Base-by-base conservation (phyloP, 108 stramenopile genomes). In the Discostella stelligeroides region DNA sequence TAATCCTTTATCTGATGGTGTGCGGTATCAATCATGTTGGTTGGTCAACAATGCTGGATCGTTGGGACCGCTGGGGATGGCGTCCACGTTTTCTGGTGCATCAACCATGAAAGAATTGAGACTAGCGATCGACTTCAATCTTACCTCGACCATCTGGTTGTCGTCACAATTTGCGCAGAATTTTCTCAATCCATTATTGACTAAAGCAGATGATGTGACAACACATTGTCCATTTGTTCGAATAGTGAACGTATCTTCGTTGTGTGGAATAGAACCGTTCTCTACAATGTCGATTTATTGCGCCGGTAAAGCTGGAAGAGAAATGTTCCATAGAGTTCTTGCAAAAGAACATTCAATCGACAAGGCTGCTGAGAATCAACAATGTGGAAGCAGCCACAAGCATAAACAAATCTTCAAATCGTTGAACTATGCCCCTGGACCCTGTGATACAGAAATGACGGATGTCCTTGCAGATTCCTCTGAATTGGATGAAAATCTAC, bases 401-500 rank as follows among this genome's bases (percentile, higher is more conserved):
- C 18, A 37, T 17, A 30, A 30, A 43, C 51, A 25, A 27, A 58
- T 59, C 48, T 64, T 89, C 42, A 80, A 80, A 58, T 70, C 79
- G 20, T 63, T 94, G 2, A 94, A 91, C 45, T 94, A 94, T 68
- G 92, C 92, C 18, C 92, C 92, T 4, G 92, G 92, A 18, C 84
- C 88, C 1, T 75, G 88, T 45, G 88, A 89, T 37, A 94, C 92
- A 12, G 71, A 72, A 57, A 94, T 94, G 92, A 81, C 78, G 8
- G 61, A 73, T 38, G 43, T 66, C 40, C 63, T 94, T 13, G 83
- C 82, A 55, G 63, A 68, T 28, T 53, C 71, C 23, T 61, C 63
- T 12, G 29, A 21, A 38, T 60, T 91, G 34, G 90, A 94, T 66
- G 24, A 37, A 29, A 70, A 42, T 4, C 60, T 90, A n/a, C 56